Evolutionary conservation across 164 flowering plant genomes (phyloP).

Genomic region (Vitis cinerea): DNA sequence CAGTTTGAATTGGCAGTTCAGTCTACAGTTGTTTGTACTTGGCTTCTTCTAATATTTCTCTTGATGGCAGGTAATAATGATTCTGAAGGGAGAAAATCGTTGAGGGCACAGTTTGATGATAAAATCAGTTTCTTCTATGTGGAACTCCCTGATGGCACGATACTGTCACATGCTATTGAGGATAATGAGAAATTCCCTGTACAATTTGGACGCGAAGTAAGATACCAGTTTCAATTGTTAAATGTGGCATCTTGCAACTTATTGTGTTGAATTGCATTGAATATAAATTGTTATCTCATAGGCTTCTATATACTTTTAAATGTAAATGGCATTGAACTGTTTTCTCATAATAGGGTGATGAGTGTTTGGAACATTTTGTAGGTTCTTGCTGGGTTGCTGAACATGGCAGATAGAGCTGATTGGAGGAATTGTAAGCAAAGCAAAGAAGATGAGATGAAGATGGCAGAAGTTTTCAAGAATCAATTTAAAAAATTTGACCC

Average conservation of each 20-base stretch:
- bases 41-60: not conserved
- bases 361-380: conserved; percentile 26
- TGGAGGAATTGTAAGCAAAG: conserved; percentile 78
- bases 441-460: conserved; percentile 77
- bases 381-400: conserved; percentile 88
- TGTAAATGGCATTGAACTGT: too few relatives aligned
- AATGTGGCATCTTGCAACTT: not conserved
- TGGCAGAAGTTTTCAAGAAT: conserved; percentile 65
- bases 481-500: conserved; percentile 70
- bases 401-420: conserved; percentile 75
- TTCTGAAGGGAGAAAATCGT: conserved; percentile 52
- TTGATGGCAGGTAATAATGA: conserved; percentile 36
- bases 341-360: not conserved
- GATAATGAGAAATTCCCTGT: conserved; percentile 76
- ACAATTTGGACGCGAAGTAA: conserved; percentile 98
- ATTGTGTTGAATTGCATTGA: too few relatives aligned
- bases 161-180: conserved; percentile 59
- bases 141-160: conserved; percentile 79
- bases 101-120: conserved; percentile 45
- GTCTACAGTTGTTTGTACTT: not conserved
- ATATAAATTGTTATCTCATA: too few relatives aligned
- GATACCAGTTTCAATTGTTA: not conserved
- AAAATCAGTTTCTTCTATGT: conserved; percentile 68
- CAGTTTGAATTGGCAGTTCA: not conserved
- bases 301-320: too few relatives aligned